Conservation (phyloP, 805 yeast species). For the Saccharomyces jurei region DNA sequence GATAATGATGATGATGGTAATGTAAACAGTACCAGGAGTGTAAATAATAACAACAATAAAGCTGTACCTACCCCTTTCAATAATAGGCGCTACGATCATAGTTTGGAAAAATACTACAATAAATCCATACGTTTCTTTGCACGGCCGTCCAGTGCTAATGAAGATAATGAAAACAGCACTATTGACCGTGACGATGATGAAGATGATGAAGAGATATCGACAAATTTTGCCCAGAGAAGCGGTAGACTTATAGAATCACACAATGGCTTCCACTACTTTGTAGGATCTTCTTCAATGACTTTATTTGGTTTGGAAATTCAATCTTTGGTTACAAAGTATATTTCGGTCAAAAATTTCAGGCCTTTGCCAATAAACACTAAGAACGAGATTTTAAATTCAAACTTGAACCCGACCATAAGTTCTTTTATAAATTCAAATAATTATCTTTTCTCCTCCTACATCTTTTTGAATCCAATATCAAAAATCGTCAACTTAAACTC, state of each 20-base stretch:
- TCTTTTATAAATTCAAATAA: constrained; percentile 2
- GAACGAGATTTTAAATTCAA: not conserved
- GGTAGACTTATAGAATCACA: constrained; percentile 67
- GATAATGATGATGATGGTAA: not conserved
- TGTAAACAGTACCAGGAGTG: not conserved
- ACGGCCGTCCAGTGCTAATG: not conserved
- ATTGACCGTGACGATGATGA: not conserved
- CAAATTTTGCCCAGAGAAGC: constrained; percentile 62
- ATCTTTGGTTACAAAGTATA: constrained; percentile 42
- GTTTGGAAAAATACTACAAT: not conserved
- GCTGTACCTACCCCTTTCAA: not conserved
- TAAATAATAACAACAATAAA: no score
- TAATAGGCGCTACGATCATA: not conserved
- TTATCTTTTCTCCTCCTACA: not conserved
- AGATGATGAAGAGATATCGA: constrained; percentile 45
- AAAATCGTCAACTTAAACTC: not conserved
- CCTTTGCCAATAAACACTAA: constrained; percentile 10
- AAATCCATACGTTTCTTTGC: not conserved
- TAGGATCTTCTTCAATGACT: constrained; percentile 80
- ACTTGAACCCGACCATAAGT: not conserved
- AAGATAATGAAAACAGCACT: not conserved
- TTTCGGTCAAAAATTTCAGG: constrained; percentile 13
- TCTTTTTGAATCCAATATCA: not conserved
- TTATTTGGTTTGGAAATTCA: constrained; percentile 71
- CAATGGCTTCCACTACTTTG: constrained; percentile 67